A percentile compares a stretch with the other conserved stretches of the same genome.
phyloP scores from a whole-genome alignment of 495 filamentous ascomycete species.

The Penicillium egyptiacum region DNA sequence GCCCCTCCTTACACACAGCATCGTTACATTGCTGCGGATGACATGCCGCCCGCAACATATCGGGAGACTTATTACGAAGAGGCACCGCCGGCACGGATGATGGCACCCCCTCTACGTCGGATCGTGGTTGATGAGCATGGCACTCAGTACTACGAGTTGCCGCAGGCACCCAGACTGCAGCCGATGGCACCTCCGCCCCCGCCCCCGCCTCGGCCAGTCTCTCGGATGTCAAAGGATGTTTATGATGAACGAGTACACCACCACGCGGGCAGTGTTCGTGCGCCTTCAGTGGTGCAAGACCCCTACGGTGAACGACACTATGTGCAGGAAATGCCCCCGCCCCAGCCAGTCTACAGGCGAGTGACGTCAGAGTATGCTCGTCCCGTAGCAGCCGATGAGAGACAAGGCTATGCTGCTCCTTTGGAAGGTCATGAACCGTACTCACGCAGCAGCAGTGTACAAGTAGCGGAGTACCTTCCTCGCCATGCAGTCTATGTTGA shows the following conservation, averaged over 20 bases:
- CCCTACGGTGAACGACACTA: conserved; percentile 46
- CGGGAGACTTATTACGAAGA: conserved; percentile 50
- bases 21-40: conserved; percentile 52
- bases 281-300: conserved; percentile 44
- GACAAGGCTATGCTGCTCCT: conserved; percentile 33
- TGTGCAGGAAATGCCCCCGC: conserved; percentile 47
- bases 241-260: conserved; percentile 40
- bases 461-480: conserved; percentile 43
- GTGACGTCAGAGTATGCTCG: conserved; percentile 43
- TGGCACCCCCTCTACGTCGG: conserved; percentile 59
- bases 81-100: conserved; percentile 44
- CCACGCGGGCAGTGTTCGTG: conserved; percentile 41
- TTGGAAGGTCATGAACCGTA: conserved; percentile 39
- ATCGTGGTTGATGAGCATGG: conserved; percentile 71
- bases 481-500: conserved; percentile 42
- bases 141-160: conserved; percentile 65
- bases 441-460: conserved; percentile 41
- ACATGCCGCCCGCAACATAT: conserved; percentile 56
- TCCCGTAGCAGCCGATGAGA: conserved; percentile 31
- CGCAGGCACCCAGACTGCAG: conserved; percentile 44
- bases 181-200: conserved; percentile 56
- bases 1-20: conserved; percentile 40
- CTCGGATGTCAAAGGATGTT: conserved; percentile 34
- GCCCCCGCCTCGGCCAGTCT: conserved; percentile 42
- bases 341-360: conserved; percentile 41